A percentile compares a stretch with the other conserved stretches of the same genome.
Conservation (phyloP, 1,284 basidiomycete species). For the Heterobasidion annosum region DNA sequence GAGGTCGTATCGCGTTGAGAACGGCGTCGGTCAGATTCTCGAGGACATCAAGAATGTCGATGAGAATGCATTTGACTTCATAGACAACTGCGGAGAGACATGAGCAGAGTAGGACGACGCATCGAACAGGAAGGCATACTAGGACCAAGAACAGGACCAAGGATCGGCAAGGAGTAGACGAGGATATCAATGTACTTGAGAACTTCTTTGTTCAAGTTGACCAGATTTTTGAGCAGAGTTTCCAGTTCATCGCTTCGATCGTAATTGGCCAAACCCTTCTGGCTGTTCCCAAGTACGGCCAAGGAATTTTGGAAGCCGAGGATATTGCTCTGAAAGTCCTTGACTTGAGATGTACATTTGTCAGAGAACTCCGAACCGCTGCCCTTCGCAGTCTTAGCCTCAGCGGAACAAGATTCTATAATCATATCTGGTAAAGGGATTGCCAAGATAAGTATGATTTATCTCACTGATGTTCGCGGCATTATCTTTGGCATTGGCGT, state of each 20-base stretch:
- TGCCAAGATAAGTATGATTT: background rate
- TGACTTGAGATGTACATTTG: constrained; percentile 25
- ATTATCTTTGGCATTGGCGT: constrained; percentile 12
- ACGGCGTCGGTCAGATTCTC: constrained; percentile 42
- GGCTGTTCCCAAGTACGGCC: constrained; percentile 21
- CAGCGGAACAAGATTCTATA: constrained; percentile 25
- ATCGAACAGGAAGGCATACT: constrained; percentile 28
- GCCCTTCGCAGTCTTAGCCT: constrained; percentile 18
- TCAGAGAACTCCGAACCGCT: constrained; percentile 27
- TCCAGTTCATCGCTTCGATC: constrained; percentile 35
- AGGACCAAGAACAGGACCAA: constrained; percentile 44
- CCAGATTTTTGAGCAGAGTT: constrained; percentile 35
- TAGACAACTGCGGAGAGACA: constrained; percentile 27
- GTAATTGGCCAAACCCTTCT: constrained; percentile 48
- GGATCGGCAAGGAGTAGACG: constrained; percentile 27
- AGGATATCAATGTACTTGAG: constrained; percentile 23
- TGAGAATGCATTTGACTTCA: constrained; percentile 39
- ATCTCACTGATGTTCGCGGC: constrained; percentile 19
- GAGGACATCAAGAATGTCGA: constrained; percentile 31
- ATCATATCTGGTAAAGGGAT: constrained; percentile 1
- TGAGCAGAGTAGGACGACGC: background rate
- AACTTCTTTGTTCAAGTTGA: constrained; percentile 39
- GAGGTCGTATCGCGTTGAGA: constrained; percentile 30
- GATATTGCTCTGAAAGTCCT: constrained; percentile 28
- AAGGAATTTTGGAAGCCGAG: constrained; percentile 27